A percentile compares a stretch with the other conserved stretches of the same genome.
These are phyloP conservation scores for Mortierella sp. DNA, from an alignment of 371 early-diverging fungal genomes.

Conservation along the genomic window DNA sequence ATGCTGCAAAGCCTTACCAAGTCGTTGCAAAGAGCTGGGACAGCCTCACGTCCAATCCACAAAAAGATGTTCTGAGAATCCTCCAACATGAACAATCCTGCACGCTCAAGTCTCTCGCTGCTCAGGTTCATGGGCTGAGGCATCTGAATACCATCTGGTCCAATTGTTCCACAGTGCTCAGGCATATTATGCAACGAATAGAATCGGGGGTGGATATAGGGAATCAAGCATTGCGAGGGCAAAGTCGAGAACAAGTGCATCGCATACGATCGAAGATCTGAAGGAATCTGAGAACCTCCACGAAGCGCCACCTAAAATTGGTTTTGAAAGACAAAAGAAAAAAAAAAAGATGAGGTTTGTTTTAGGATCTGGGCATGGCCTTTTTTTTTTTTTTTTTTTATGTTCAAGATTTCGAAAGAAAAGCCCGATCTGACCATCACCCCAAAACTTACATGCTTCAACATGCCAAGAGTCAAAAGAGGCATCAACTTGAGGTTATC, in stretches of 20 bases:
- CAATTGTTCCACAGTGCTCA: constrained; percentile 68
- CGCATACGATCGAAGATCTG: constrained; percentile 76
- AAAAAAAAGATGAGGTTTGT: neutral
- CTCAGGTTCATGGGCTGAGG: constrained; percentile 84
- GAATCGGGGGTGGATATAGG: constrained; percentile 80
- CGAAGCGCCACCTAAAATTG: constrained; percentile 64
- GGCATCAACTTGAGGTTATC: constrained; percentile 90
- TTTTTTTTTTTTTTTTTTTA: no score
- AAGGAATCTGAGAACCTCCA: constrained; percentile 76
- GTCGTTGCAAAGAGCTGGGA: constrained; percentile 77
- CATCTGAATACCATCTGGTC: constrained; percentile 69
- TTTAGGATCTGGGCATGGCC: neutral
- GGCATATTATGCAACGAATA: constrained; percentile 90
- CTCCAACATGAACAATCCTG: constrained; percentile 89
- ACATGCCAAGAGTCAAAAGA: constrained; percentile 80
- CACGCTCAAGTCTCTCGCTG: constrained; percentile 84
- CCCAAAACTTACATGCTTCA: constrained; percentile 72
- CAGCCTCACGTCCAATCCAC: constrained; percentile 87
- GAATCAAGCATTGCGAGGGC: constrained; percentile 82
- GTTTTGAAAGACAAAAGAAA: no score
- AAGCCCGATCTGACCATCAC: neutral
- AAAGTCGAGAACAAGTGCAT: constrained; percentile 80
- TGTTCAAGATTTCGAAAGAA: neutral
- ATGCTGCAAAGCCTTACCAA: constrained; percentile 48
- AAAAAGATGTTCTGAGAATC: constrained; percentile 86